Conservation (phyloP, 306 rosid genomes). For the Lablab purpureus region DNA sequence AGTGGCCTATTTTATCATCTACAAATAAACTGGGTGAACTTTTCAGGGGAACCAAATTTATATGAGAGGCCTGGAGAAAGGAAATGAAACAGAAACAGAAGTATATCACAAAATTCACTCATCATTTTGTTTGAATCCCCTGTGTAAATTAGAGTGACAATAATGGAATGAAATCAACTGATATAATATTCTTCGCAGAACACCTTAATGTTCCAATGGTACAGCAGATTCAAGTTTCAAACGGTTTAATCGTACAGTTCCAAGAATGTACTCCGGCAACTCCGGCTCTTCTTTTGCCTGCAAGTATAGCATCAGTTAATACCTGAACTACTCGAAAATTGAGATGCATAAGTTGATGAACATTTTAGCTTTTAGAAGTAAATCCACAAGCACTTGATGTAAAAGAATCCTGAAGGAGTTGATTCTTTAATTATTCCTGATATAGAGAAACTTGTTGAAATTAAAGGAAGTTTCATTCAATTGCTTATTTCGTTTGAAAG, state of each 20-base stretch:
- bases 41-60: constrained; percentile 15
- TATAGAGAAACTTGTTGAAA: background rate
- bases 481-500: constrained; percentile 8
- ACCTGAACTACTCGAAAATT: constrained; percentile 18
- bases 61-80: background rate
- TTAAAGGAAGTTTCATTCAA: constrained; percentile 13
- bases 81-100: background rate
- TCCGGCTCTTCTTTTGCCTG: constrained; percentile 89
- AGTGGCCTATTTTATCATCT: background rate
- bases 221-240: constrained; percentile 79
- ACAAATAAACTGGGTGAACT: background rate
- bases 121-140: constrained; percentile 22
- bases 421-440: constrained; percentile 2
- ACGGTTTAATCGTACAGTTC: constrained; percentile 87
- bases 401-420: background rate
- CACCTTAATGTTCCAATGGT: constrained; percentile 60
- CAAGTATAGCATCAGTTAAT: constrained; percentile 41
- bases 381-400: constrained; percentile 19
- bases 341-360: constrained; percentile 6
- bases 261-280: constrained; percentile 93
- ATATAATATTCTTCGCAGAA: constrained; percentile 20
- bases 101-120: constrained; percentile 36
- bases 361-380: background rate
- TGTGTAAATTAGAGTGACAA: background rate
- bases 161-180: background rate